phyloP scores from a whole-genome alignment of 2,329 filamentous ascomycete genomes.

The Monilinia polystroma region DNA sequence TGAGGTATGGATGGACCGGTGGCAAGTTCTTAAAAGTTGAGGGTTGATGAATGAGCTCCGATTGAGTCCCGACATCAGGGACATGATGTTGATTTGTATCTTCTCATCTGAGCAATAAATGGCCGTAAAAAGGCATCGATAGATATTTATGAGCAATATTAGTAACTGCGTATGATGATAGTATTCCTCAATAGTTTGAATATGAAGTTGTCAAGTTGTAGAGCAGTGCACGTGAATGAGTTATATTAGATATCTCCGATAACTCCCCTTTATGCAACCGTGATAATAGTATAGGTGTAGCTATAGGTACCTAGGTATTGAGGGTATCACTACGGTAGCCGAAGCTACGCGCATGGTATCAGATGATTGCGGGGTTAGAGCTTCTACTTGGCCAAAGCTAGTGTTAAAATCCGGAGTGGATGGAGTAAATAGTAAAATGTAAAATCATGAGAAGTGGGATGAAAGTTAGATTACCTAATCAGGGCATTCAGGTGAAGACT shows the following conservation, averaged over 20 bases:
- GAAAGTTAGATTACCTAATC: too few relatives aligned
- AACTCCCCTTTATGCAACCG: too few relatives aligned
- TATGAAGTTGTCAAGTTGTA: not conserved
- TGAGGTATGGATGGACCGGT: constrained; percentile 1
- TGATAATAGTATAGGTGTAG: too few relatives aligned
- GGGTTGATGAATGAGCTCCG: constrained; percentile 22
- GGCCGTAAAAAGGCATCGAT: not conserved
- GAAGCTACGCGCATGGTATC: not conserved
- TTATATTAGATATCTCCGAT: not conserved
- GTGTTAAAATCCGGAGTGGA: constrained; percentile 4
- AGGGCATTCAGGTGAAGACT: too few relatives aligned
- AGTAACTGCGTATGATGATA: not conserved
- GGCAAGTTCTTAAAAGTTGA: constrained; percentile 23
- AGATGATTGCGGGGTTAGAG: constrained; percentile 10
- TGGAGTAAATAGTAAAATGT: not conserved
- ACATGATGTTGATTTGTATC: constrained; percentile 12
- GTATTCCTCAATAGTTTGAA: not conserved
- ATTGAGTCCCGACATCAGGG: constrained; percentile 21
- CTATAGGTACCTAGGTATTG: too few relatives aligned
- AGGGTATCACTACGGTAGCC: not conserved
- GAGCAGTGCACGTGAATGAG: constrained; percentile 4
- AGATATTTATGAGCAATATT: not conserved
- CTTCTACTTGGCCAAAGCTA: constrained; percentile 13
- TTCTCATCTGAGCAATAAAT: constrained; percentile 20
- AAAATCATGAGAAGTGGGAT: not conserved